Percentiles rank a stretch among this genome's conserved stretches.
Conservation (phyloP, 148 eudicot species). For the Arbutus unedo region DNA sequence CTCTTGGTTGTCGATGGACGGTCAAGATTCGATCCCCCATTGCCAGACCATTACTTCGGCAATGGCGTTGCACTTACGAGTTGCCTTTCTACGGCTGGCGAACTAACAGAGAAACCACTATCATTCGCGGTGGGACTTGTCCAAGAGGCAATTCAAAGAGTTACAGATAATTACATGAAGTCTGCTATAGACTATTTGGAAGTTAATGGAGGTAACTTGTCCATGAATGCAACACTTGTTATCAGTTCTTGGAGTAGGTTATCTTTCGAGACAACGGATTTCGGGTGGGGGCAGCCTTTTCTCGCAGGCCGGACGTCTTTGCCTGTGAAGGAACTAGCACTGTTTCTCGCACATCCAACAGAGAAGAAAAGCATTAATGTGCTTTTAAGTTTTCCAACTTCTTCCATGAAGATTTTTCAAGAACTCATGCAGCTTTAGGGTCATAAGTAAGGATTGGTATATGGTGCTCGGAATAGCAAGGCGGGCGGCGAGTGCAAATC, state of each 20-base stretch:
- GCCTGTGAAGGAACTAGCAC: neutral
- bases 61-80: neutral
- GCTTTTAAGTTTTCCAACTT: neutral
- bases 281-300: neutral
- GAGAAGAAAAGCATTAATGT: neutral
- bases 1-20: no score
- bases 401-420: neutral
- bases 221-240: neutral
- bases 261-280: neutral
- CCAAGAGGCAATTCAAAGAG: neutral
- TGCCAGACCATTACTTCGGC: neutral
- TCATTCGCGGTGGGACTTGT: neutral
- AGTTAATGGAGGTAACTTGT: neutral
- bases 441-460: no score
- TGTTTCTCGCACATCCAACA: neutral
- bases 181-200: neutral
- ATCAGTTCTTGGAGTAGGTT: neutral
- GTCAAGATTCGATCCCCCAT: neutral
- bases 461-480: no score
- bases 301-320: neutral
- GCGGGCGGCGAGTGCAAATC: no score
- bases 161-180: neutral
- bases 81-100: neutral
- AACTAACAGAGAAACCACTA: neutral
- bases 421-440: neutral